Evolutionary conservation across 768 basidiomycete species (phyloP), one percentile per base, ranked within the genome.

Genomic region (Kwoniella sp.): DNA sequence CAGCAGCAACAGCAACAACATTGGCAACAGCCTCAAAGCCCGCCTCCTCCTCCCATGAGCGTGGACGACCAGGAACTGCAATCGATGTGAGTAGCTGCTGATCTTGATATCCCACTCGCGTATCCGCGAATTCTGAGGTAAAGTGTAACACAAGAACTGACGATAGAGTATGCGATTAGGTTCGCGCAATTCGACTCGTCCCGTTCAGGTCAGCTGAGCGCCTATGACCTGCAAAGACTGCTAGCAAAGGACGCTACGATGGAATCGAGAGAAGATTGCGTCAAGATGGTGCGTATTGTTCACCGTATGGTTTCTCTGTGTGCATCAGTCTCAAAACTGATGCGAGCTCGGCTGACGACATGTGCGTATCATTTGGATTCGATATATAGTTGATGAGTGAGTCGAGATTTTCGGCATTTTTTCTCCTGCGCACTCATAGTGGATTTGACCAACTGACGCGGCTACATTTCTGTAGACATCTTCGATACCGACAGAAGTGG

Each of bases 401-500:
- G 33, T 44, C 7, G 40, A n/a, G n/a, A n/a, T n/a, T n/a, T n/a
- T n/a, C n/a, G n/a, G n/a, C n/a, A n/a, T 58, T 46, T 22, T 22
- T 19, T 22, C 44, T n/a, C n/a, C 1, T 22, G 30, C 29, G n/a
- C 57, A 25, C 10, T 25, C 26, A 19, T 7, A 24, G 40, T 19
- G 19, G 15, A 62, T 21, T 4, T 1, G 7, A 17, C 40, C 21
- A 48, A 37, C 47, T 65, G 55, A 56, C 49, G n/a, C n/a, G n/a
- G n/a, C 57, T 44, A 54, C 22, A 29, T 44, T 12, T 50, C 25
- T 54, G 27, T 64, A 77, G 75, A 78, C 53, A 80, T 80, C 58
- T 80, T 80, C 56, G 79, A 80, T 37, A 80, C 77, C 24, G 79
- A 80, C 61, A 54, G 72, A 22, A 74, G 72, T 60, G 79, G 79